These are phyloP conservation scores for Acorus gramineus DNA, from an alignment of 106 monocot species.

Conservation along the genomic window DNA sequence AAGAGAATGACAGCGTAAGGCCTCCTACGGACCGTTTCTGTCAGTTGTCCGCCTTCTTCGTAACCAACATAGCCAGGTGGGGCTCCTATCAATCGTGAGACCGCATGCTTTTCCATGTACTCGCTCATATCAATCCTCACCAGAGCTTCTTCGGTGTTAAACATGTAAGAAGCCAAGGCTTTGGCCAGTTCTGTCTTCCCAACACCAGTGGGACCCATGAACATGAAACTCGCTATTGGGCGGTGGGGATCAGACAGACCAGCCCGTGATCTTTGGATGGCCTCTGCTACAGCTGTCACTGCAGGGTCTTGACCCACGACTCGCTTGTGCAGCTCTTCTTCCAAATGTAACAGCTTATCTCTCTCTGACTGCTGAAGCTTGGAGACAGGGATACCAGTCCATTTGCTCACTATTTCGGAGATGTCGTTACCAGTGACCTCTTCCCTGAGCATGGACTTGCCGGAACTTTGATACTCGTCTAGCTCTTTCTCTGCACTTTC, in stretches of 20 bases:
- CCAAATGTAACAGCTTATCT: conserved; percentile 82
- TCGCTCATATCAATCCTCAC: conserved; percentile 99
- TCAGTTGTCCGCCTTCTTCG: conserved; percentile 94
- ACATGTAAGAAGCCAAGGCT: conserved; percentile 84
- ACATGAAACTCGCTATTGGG: conserved; percentile 99
- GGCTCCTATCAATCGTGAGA: conserved; percentile 92
- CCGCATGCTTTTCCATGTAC: conserved; percentile 99
- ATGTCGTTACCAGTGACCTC: conserved; percentile 90
- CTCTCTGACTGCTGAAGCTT: conserved; percentile 95
- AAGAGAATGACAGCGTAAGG: conserved; percentile 91
- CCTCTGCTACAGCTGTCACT: conserved; percentile 82
- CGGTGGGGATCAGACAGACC: conserved; percentile 94
- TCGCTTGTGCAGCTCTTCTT: conserved; percentile 92
- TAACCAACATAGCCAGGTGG: conserved; percentile 98
- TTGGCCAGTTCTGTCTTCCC: conserved; percentile 97
- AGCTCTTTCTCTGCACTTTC: conserved; percentile 76
- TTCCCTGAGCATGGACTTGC: conserved; percentile 95
- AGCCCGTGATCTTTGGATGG: conserved; percentile 89
- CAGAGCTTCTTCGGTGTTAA: conserved; percentile 96
- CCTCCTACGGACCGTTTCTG: conserved; percentile 73
- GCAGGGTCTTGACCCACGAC: conserved; percentile 95
- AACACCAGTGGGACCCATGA: conserved; percentile 99
- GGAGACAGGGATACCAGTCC: conserved; percentile 97
- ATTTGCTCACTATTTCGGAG: conserved; percentile 95
- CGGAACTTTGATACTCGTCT: conserved; percentile 74